A percentile compares a stretch with the other conserved stretches of the same genome.
Evolutionary conservation across 768 basidiomycete species (phyloP).

Genomic region (Naganishia onofrii): DNA sequence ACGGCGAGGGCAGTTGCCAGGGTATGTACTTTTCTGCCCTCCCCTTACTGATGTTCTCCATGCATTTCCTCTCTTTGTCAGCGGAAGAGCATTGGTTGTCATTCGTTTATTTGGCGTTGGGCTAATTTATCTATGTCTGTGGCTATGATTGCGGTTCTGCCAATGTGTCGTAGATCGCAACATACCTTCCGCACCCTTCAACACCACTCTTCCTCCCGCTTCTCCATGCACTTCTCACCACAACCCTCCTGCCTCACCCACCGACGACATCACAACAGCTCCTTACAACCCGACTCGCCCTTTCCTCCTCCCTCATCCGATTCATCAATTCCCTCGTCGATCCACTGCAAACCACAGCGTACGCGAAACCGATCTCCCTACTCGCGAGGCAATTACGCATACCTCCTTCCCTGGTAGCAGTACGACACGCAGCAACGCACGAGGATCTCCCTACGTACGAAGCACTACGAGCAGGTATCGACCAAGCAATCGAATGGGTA

Average conservation of each 20-base stretch:
- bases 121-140: no score
- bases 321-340: constrained; percentile 95
- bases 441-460: constrained; percentile 86
- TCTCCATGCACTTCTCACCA: constrained; percentile 43
- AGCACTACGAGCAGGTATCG: constrained; percentile 67
- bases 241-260: constrained; percentile 40
- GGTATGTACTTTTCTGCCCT: constrained; percentile 38
- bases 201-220: constrained; percentile 48
- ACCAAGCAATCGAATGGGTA: constrained; percentile 36
- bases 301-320: constrained; percentile 75
- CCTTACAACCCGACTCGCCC: constrained; percentile 69
- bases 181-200: constrained; percentile 46
- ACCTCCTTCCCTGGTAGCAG: constrained; percentile 83
- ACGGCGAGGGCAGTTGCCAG: constrained; percentile 40
- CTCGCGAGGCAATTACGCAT: constrained; percentile 83
- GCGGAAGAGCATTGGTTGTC: no score
- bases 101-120: no score
- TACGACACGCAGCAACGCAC: constrained; percentile 92
- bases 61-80: no score
- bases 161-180: constrained; percentile 49
- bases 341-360: constrained; percentile 81
- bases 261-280: constrained; percentile 31
- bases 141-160: no score
- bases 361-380: constrained; percentile 83
- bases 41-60: no score